phyloP scores from a whole-genome alignment of 768 basidiomycete genomes.

The Tricholoma matsutake region DNA sequence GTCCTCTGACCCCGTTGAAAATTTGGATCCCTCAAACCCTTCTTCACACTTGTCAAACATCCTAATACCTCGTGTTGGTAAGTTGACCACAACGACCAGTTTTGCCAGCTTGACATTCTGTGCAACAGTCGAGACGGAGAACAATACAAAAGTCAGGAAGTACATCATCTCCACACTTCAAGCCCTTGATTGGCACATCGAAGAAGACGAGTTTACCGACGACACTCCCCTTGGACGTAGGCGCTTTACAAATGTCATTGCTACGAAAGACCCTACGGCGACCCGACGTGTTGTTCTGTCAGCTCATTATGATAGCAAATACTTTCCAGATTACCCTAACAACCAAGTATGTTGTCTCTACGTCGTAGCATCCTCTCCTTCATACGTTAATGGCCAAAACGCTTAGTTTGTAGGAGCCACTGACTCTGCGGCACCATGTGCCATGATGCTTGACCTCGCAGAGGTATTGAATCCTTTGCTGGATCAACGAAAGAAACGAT shows the following conservation, averaged over 20 bases:
- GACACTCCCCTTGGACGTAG: conserved; percentile 79
- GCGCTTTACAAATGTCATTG: conserved; percentile 87
- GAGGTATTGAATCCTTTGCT: conserved; percentile 77
- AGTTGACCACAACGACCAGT: conserved; percentile 23
- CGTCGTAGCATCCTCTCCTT: conserved; percentile 1
- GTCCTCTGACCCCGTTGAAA: conserved; percentile 62
- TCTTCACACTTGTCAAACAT: conserved; percentile 77
- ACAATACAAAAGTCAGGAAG: conserved; percentile 77
- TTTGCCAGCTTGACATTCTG: conserved; percentile 1
- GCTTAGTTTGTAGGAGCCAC: conserved; percentile 95
- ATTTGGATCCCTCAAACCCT: conserved; percentile 63
- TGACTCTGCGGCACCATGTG: conserved; percentile 94
- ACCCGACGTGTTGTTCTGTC: conserved; percentile 79
- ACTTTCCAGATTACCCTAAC: conserved; percentile 62
- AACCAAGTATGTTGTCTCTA: conserved; percentile 58
- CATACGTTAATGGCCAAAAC: conserved; percentile 7
- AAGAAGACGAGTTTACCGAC: conserved; percentile 77
- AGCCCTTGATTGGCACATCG: conserved; percentile 81
- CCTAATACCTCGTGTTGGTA: conserved; percentile 81
- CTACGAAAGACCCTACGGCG: conserved; percentile 90
- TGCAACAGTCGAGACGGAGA: conserved; percentile 60
- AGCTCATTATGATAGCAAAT: conserved; percentile 95
- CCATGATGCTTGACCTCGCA: conserved; percentile 90
- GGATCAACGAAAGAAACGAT: conserved; percentile 50
- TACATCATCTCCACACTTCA: conserved; percentile 75